Conservation (phyloP, 1,284 basidiomycete species). For the Pseudozyma flocculosa region DNA sequence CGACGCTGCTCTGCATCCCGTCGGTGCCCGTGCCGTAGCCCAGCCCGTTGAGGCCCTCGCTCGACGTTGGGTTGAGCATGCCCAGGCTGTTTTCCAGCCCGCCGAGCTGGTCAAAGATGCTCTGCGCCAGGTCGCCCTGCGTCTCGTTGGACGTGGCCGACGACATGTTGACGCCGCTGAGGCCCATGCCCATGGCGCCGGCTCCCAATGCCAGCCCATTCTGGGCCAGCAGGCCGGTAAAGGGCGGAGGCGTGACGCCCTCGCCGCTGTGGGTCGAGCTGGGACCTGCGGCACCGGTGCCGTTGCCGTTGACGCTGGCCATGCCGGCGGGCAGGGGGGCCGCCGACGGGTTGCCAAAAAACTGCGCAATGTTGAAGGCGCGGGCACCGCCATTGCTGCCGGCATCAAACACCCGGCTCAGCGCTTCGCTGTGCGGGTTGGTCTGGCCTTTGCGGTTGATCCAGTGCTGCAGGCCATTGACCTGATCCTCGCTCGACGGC, state of each 20-base stretch:
- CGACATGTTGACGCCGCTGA: slow-evolving; percentile 14
- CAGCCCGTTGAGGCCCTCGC: slow-evolving; percentile 28
- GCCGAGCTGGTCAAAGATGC: slow-evolving; percentile 43
- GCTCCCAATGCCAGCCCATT: too few relatives aligned
- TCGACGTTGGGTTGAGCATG: slow-evolving; percentile 38
- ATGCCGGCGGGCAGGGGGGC: too few relatives aligned
- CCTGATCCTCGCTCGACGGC: too few relatives aligned
- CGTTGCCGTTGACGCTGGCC: slow-evolving; percentile 10
- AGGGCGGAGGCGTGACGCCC: slow-evolving; percentile 32
- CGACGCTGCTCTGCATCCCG: neutral
- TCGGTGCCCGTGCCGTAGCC: slow-evolving; percentile 12
- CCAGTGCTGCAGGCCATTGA: too few relatives aligned
- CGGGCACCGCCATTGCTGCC: too few relatives aligned
- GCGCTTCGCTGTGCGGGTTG: too few relatives aligned
- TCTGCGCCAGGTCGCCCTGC: slow-evolving; percentile 35
- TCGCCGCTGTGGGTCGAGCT: slow-evolving; percentile 23
- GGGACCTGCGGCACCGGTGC: slow-evolving; percentile 14
- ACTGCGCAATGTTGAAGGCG: slow-evolving; percentile 26
- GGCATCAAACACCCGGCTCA: too few relatives aligned
- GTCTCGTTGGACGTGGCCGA: slow-evolving; percentile 27
- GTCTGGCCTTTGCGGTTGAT: too few relatives aligned
- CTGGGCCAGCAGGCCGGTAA: slow-evolving; percentile 19
- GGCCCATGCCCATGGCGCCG: too few relatives aligned
- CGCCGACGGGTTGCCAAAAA: slow-evolving; percentile 5
- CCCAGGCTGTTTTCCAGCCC: slow-evolving; percentile 37